Evolutionary conservation across 2,329 filamentous ascomycete genomes (phyloP).

Genomic region (Podosphaera xanthii): DNA sequence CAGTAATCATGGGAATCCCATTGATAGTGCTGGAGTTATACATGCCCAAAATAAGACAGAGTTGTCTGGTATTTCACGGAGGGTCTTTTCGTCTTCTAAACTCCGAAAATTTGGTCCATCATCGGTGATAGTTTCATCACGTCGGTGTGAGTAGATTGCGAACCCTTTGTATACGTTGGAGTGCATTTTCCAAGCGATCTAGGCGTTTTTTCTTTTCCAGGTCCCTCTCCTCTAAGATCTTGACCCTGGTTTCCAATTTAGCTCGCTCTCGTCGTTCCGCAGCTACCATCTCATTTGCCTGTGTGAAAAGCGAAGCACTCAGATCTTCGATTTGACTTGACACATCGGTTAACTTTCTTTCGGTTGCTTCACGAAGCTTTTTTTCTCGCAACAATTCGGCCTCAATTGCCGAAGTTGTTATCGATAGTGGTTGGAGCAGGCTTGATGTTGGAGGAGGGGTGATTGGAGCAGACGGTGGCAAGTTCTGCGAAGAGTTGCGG

Average conservation of each 20-base stretch:
- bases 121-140: constrained; percentile 6
- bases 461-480: constrained; percentile 6
- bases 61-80: too few species aligned
- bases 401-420: constrained; percentile 27
- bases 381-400: constrained; percentile 44
- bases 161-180: constrained; percentile 48
- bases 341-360: constrained; percentile 41
- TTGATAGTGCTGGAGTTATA: too few species aligned
- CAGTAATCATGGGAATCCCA: too few species aligned
- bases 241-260: constrained; percentile 46
- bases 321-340: constrained; percentile 59
- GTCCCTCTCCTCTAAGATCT: constrained; percentile 45
- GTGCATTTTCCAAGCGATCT: constrained; percentile 47
- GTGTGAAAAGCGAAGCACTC: constrained; percentile 50
- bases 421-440: constrained; percentile 1
- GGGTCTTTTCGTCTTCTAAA: too few species aligned
- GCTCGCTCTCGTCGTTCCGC: constrained; percentile 48
- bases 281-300: constrained; percentile 76
- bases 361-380: constrained; percentile 41
- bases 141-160: constrained; percentile 28
- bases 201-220: constrained; percentile 43
- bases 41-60: too few species aligned
- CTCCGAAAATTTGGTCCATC: background rate
- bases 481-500: constrained; percentile 24
- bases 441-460: constrained; percentile 7